Base-by-base conservation (phyloP, 176 grass and related monocot genomes). In the Lolium perenne region DNA sequence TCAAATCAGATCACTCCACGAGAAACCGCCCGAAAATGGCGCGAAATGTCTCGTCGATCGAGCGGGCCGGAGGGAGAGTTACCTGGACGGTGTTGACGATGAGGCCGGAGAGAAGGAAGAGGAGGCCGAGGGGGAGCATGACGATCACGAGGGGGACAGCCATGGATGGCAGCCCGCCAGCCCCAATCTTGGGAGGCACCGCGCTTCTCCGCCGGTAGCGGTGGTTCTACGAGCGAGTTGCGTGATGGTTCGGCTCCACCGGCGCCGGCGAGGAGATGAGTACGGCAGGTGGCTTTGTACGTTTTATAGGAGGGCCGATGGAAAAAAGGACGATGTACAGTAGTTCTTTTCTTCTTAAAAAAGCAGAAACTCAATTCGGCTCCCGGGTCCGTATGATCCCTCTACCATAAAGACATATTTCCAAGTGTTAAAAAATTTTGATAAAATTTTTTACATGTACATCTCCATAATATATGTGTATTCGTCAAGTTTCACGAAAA, bases 31-130 rank as follows among this genome's bases (percentile, higher is more conserved):
- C 68, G 68, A 46, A 20, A 40, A 20, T 20, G 59, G 14, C 47
- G 6, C 58, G 22, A 54, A 82, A 69, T 4, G 1, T 22, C 20
- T 51, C 17, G 10, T 47, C 57, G 74, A 85, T 66, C 82, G 7
- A 66, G 56, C 55, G 1, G 1, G n/a, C 64, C 23, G 4, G n/a
- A 46, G 51, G 54, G 20, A 1, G 63, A 3, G 78, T 43, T 71
- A 71, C 68, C 68, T 71, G 68, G 66, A 94, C 26, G 75, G 61
- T 25, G 77, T 94, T 94, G 40, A 94, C 58, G 48, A 89, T 82
- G 58, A 94, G 82, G 17, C 92, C 92, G 3, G 89, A 94, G 26
- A 94, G 89, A 70, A 94, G 92, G 89, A 94, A 94, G 77, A 94
- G 92, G 16, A 94, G 89, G 80, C 89, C 92, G 49, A 94, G 26